These are phyloP conservation scores for Mycosphaerella sp. DNA, from an alignment of 2,329 filamentous ascomycete species.

Conservation along the genomic window DNA sequence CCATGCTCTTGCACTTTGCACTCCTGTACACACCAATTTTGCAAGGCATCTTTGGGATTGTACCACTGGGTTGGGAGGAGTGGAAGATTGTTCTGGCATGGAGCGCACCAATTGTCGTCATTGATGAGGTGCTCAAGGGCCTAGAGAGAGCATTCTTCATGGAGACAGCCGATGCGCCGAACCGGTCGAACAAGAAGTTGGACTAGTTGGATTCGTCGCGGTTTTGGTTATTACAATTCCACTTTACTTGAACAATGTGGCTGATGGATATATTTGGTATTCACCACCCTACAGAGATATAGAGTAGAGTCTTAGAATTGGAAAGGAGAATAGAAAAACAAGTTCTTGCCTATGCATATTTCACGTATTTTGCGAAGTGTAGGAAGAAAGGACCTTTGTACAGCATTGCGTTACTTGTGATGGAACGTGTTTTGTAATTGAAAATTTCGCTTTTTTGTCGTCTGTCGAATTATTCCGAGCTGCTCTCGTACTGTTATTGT, in stretches of 20 bases:
- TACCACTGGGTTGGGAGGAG: conserved; percentile 76
- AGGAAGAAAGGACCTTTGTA: too few relatives aligned
- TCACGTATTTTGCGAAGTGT: neutral
- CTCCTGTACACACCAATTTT: conserved; percentile 88
- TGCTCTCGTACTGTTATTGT: neutral
- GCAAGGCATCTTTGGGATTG: conserved; percentile 81
- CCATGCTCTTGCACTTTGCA: conserved; percentile 91
- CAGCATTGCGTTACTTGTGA: too few relatives aligned
- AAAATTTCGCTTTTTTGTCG: too few relatives aligned
- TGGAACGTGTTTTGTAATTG: neutral
- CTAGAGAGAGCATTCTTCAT: conserved; percentile 51
- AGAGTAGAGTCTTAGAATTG: neutral
- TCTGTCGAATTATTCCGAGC: neutral
- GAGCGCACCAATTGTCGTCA: conserved; percentile 87
- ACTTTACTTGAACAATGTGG: neutral
- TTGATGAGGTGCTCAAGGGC: conserved; percentile 79
- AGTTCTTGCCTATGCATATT: neutral
- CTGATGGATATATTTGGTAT: neutral
- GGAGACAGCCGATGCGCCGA: conserved; percentile 22
- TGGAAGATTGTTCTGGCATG: conserved; percentile 89
- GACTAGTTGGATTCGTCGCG: conserved; percentile 10
- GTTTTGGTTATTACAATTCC: neutral
- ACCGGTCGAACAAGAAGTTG: conserved; percentile 19
- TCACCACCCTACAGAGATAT: neutral
- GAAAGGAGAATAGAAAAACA: neutral